Base-by-base conservation (phyloP, 192 early-diverging fungal genomes). In the Coemansia asiatica region DNA sequence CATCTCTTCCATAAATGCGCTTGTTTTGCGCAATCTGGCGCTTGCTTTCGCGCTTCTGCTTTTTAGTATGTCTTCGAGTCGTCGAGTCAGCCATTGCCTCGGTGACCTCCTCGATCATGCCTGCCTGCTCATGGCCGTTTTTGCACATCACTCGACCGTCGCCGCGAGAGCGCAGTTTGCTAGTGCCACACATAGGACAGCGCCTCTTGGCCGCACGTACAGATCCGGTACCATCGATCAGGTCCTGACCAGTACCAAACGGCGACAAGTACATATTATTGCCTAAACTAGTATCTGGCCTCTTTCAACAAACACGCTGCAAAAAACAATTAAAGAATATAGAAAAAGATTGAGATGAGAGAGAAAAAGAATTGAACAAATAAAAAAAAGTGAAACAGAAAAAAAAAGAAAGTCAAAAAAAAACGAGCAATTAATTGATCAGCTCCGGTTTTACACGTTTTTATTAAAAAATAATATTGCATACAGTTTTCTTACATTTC, bases 141-240 rank as follows among this genome's bases (percentile, higher is more conserved):
- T 60, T 71, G 64, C 78, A 81, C 69, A 68, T 72, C 1, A 72
- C 53, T 16, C 69, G 78, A 6, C 78, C 78, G 61, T 81, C 78
- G 6, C 67, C 64, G 44, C 78, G 78, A 4, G 49, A 19, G 1
- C 59, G 21, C 63, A 81, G 68, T 27, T 28, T 66, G 63, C 62
- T 75, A n/a, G 78, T 71, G 49, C 67, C 67, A 51, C 78, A 81
- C 7, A 75, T 44, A 15, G 72, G 38, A 47, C 78, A 81, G 18
- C 73, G 73, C 33, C 69, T 69, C 46, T 67, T 76, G 31, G 27
- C 64, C 35, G 65, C 60, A 10, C 62, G 58, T 22, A 62, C 10
- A 9, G 27, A 13, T 19, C 71, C 67, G 13, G 47, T 44, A 2
- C 26, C 28, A 18, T 31, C 26, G 55, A 58, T 60, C 44, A 23